Percentiles rank a stretch among this genome's conserved stretches.
Evolutionary conservation across 208 protist genomes (phyloP).

Genomic region (Phytomonas francai): DNA sequence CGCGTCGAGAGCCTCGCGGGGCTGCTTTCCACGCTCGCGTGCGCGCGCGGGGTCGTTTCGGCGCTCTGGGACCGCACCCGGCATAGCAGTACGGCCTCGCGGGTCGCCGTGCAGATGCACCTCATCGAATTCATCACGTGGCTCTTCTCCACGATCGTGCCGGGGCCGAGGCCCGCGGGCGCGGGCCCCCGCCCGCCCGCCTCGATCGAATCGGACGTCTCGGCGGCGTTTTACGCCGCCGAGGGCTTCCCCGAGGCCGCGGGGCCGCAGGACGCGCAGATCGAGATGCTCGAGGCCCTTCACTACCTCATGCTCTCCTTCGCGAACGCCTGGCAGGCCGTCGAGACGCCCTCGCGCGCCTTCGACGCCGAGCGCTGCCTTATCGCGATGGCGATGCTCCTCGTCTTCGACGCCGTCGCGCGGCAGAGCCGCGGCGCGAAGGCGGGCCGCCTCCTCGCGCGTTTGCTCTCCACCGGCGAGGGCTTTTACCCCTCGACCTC

Average conservation of each 20-base stretch:
- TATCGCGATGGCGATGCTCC: slow-evolving; percentile 47
- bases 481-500: slow-evolving; percentile 65
- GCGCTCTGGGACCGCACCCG: slow-evolving; percentile 40
- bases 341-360: slow-evolving; percentile 56
- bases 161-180: slow-evolving; percentile 30
- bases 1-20: slow-evolving; percentile 15
- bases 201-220: too few relatives aligned
- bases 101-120: slow-evolving; percentile 69
- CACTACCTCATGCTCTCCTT: slow-evolving; percentile 56
- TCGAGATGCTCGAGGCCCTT: slow-evolving; percentile 29
- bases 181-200: too few relatives aligned
- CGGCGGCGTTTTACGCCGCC: too few relatives aligned
- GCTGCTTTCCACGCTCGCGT: slow-evolving; percentile 21
- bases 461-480: slow-evolving; percentile 29
- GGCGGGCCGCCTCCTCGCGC: slow-evolving; percentile 26
- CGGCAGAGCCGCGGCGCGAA: slow-evolving; percentile 19
- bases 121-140: slow-evolving; percentile 68
- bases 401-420: slow-evolving; percentile 62
- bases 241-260: too few relatives aligned
- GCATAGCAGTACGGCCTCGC: slow-evolving; percentile 54
- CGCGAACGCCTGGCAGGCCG: slow-evolving; percentile 71
- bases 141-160: slow-evolving; percentile 47
- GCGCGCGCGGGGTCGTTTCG: slow-evolving; percentile 17
- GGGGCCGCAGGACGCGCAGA: slow-evolving; percentile 25
- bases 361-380: slow-evolving; percentile 65